These are phyloP conservation scores for Auricularia auricula-judae DNA, from an alignment of 768 basidiomycete species.

Conservation along the genomic window DNA sequence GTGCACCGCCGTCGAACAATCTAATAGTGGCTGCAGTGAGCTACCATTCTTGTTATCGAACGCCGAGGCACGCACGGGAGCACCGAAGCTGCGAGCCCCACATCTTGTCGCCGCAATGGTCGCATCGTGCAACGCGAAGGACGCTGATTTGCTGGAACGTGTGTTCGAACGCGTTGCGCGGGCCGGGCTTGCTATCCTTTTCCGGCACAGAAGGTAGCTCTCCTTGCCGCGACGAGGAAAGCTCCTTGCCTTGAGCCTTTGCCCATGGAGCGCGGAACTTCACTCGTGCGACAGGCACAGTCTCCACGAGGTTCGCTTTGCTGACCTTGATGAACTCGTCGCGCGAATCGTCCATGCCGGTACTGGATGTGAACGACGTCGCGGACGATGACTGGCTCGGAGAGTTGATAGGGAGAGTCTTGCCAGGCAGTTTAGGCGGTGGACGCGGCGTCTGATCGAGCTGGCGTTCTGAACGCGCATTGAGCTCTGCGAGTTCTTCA, in stretches of 20 bases:
- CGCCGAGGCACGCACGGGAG: conserved; percentile 46
- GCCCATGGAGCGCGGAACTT: conserved; percentile 31
- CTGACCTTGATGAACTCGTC: conserved; percentile 3
- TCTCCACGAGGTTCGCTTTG: background rate
- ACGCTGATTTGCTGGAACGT: conserved; percentile 84
- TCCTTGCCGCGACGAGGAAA: background rate
- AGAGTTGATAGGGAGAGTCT: background rate
- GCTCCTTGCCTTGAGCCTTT: conserved; percentile 31
- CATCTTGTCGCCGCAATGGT: conserved; percentile 95
- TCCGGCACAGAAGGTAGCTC: conserved; percentile 13
- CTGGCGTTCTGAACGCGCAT: conserved; percentile 69
- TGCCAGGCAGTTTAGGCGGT: background rate
- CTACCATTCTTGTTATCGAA: background rate
- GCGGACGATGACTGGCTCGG: background rate
- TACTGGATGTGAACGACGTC: background rate
- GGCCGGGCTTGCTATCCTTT: conserved; percentile 14
- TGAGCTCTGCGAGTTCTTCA: conserved; percentile 84
- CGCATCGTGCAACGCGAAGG: conserved; percentile 82
- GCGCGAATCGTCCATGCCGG: conserved; percentile 2
- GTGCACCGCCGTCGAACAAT: conserved; percentile 78
- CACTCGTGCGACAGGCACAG: background rate
- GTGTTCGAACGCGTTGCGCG: conserved; percentile 48
- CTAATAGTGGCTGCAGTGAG: conserved; percentile 26
- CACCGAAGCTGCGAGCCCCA: conserved; percentile 96
- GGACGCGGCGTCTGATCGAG: conserved; percentile 35